Conservation (phyloP, 805 yeast genomes). For the Teunomyces aglyptinius region DNA sequence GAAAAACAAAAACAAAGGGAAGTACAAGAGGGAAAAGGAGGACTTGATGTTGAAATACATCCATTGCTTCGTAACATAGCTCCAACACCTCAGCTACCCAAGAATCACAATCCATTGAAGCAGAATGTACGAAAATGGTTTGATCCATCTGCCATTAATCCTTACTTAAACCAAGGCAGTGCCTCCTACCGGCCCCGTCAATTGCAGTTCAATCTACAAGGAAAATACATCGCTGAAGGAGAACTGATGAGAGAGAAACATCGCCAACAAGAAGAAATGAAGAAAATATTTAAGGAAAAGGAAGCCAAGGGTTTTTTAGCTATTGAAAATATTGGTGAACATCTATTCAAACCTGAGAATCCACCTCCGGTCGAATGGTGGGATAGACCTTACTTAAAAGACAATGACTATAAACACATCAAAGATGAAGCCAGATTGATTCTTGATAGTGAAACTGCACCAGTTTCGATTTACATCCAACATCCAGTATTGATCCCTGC, state of each 20-base stretch:
- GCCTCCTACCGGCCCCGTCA: conserved; percentile 23
- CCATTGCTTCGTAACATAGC: conserved; percentile 34
- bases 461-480: conserved; percentile 70
- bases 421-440: conserved; percentile 24
- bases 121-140: conserved; percentile 25
- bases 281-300: conserved; percentile 16
- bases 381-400: conserved; percentile 62
- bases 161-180: conserved; percentile 31
- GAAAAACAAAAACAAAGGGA: conserved; percentile 4
- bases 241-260: conserved; percentile 45
- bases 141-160: conserved; percentile 36
- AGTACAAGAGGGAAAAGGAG: conserved; percentile 12
- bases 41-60: conserved; percentile 35
- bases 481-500: conserved; percentile 73
- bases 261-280: conserved; percentile 18
- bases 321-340: conserved; percentile 55
- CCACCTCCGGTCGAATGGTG: conserved; percentile 88
- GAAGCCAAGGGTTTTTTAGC: conserved; percentile 47
- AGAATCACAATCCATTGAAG: conserved; percentile 29
- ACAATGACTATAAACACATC: conserved; percentile 35
- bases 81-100: conserved; percentile 23
- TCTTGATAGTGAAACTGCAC: conserved; percentile 40
- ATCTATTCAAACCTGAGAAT: conserved; percentile 39
- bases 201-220: conserved; percentile 56
- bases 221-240: conserved; percentile 60